Conservation (phyloP, 495 filamentous ascomycete genomes). For the Hypoxylon crocopeplum region DNA sequence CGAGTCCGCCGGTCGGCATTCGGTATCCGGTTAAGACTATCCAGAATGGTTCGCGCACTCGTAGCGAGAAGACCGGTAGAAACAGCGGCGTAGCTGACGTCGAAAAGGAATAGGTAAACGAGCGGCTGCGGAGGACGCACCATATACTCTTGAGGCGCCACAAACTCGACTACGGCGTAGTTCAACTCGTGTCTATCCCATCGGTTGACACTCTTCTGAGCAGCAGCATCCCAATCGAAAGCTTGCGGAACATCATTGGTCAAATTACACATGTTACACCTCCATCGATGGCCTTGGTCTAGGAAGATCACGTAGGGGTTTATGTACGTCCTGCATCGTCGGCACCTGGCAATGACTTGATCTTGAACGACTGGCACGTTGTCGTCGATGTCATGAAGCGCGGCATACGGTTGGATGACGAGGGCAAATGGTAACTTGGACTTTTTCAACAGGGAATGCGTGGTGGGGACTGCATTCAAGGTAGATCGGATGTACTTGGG, state of each 20-base stretch:
- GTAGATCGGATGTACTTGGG: slow-evolving; percentile 96
- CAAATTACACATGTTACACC: slow-evolving; percentile 99
- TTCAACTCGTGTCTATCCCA: slow-evolving; percentile 92
- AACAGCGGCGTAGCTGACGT: slow-evolving; percentile 92
- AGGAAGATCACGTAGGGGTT: slow-evolving; percentile 96
- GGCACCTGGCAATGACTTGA: slow-evolving; percentile 95
- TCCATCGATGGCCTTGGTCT: slow-evolving; percentile 96
- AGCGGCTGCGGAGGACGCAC: slow-evolving; percentile 95
- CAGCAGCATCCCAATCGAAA: slow-evolving; percentile 94
- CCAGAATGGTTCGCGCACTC: slow-evolving; percentile 89
- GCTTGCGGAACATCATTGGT: slow-evolving; percentile 98
- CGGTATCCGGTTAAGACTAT: slow-evolving; percentile 94
- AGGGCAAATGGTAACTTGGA: slow-evolving; percentile 94
- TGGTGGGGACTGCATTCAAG: slow-evolving; percentile 90
- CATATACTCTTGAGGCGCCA: slow-evolving; percentile 99
- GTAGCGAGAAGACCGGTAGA: slow-evolving; percentile 94
- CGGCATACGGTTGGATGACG: slow-evolving; percentile 92
- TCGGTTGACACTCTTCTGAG: slow-evolving; percentile 87
- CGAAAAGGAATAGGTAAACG: slow-evolving; percentile 97
- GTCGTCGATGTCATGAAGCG: slow-evolving; percentile 92
- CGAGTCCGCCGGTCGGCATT: slow-evolving; percentile 94
- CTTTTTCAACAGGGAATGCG: slow-evolving; percentile 90
- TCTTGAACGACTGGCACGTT: slow-evolving; percentile 90
- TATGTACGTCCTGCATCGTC: slow-evolving; percentile 95
- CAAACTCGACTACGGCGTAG: slow-evolving; percentile 92